Evolutionary conservation across 2,329 filamentous ascomycete genomes (phyloP).

Genomic region (Aureobasidium sp.): DNA sequence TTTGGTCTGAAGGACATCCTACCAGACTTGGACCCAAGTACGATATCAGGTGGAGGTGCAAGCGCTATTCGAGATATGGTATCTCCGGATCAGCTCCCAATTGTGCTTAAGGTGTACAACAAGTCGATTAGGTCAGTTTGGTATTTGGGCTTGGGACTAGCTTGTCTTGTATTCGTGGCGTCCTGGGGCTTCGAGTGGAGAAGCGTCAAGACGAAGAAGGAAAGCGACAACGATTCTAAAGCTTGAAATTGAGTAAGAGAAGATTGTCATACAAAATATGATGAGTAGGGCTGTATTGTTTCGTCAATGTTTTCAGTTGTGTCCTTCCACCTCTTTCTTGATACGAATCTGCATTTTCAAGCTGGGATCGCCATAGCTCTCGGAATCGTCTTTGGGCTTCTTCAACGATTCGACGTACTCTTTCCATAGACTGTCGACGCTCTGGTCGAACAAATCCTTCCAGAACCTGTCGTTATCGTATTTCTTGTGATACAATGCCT

Average conservation of each 20-base stretch:
- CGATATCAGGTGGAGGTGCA: slow-evolving; percentile 35
- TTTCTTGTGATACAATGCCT: slow-evolving; percentile 50
- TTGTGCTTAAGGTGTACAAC: slow-evolving; percentile 55
- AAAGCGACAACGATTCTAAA: neutral
- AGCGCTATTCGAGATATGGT: slow-evolving; percentile 50
- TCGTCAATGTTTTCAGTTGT: neutral
- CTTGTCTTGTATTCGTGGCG: slow-evolving; percentile 43
- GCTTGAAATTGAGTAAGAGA: neutral
- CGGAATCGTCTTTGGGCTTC: slow-evolving; percentile 13
- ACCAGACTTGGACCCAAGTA: slow-evolving; percentile 28
- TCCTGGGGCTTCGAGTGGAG: slow-evolving; percentile 50
- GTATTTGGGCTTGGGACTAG: slow-evolving; percentile 45
- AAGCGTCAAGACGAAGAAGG: slow-evolving; percentile 33
- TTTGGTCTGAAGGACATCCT: slow-evolving; percentile 27
- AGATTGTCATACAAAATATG: neutral
- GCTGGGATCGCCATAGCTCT: slow-evolving; percentile 15
- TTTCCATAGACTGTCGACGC: slow-evolving; percentile 62
- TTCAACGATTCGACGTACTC: slow-evolving; percentile 55
- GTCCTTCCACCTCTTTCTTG: neutral
- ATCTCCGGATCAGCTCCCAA: slow-evolving; percentile 35
- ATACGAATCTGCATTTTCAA: slow-evolving; percentile 6
- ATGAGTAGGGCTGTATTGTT: neutral
- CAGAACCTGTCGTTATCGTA: slow-evolving; percentile 61
- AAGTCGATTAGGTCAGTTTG: slow-evolving; percentile 47
- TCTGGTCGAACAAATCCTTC: slow-evolving; percentile 56